These are phyloP conservation scores for Scutellaria galericulata DNA, from an alignment of 257 asterid species.

Conservation along the genomic window DNA sequence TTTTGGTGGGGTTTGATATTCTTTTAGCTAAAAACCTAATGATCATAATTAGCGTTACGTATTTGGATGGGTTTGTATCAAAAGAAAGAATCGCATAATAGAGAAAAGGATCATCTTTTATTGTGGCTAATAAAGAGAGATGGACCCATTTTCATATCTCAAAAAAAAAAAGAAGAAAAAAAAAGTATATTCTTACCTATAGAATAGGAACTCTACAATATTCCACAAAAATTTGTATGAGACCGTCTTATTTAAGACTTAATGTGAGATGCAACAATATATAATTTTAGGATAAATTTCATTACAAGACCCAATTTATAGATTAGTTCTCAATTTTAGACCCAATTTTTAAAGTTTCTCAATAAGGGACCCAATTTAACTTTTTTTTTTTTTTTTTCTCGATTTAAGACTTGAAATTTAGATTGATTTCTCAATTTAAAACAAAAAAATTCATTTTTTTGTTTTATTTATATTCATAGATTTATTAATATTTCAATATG, in stretches of 20 bases:
- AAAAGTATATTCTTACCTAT: conserved; percentile 43
- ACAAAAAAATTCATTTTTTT: too few relatives aligned
- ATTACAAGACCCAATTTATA: too few relatives aligned
- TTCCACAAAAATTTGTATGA: background rate
- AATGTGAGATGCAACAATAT: background rate
- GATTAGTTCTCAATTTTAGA: too few relatives aligned
- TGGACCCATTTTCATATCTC: conserved; percentile 50
- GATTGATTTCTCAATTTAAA: too few relatives aligned
- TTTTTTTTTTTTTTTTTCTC: too few relatives aligned
- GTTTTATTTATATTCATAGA: too few relatives aligned
- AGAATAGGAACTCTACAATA: conserved; percentile 23
- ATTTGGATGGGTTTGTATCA: conserved; percentile 56
- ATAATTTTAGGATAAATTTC: too few relatives aligned
- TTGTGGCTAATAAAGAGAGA: conserved; percentile 61
- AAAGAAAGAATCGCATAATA: conserved; percentile 59
- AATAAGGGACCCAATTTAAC: too few relatives aligned
- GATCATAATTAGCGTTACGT: conserved; percentile 46
- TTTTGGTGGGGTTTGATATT: conserved; percentile 50
- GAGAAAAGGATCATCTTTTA: conserved; percentile 48
- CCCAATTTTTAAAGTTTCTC: too few relatives aligned
- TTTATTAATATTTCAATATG: too few relatives aligned
- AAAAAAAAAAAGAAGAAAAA: background rate
- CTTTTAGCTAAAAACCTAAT: conserved; percentile 41
- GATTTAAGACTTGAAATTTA: too few relatives aligned
- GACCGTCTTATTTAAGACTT: background rate